Evolutionary conservation across 169 alveolate genomes (phyloP).

Genomic region (Miamiensis avidus): DNA sequence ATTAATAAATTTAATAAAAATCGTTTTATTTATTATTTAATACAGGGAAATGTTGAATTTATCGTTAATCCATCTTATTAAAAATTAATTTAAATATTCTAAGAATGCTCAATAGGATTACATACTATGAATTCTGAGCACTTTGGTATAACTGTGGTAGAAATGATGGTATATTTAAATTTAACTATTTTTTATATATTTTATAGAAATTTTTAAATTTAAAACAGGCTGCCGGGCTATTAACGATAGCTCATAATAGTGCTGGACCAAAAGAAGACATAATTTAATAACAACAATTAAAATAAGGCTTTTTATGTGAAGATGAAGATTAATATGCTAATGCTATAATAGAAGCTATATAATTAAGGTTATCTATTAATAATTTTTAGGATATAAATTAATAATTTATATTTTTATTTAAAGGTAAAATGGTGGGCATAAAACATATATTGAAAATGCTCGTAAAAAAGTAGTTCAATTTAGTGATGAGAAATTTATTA

Average conservation of each 20-base stretch:
- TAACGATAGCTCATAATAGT: slow-evolving; percentile 88
- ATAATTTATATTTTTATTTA: too few species aligned
- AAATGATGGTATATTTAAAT: slow-evolving; percentile 80
- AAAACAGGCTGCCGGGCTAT: slow-evolving; percentile 80
- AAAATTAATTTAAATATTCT: slow-evolving; percentile 11
- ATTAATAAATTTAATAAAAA: too few species aligned
- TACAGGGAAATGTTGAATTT: slow-evolving; percentile 16
- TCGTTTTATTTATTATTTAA: background rate
- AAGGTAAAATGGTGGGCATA: background rate
- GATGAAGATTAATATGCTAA: slow-evolving; percentile 74
- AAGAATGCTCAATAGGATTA: slow-evolving; percentile 75
- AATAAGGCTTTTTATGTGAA: slow-evolving; percentile 82
- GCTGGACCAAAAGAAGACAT: slow-evolving; percentile 93
- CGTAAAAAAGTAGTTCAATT: slow-evolving; percentile 43
- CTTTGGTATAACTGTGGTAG: slow-evolving; percentile 92
- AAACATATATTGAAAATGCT: background rate
- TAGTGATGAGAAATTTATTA: slow-evolving; percentile 52
- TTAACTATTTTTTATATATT: background rate
- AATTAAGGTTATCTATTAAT: background rate
- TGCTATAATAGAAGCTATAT: background rate
- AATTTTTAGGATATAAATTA: background rate
- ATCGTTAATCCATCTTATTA: slow-evolving; percentile 22
- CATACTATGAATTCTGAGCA: slow-evolving; percentile 93
- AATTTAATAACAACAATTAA: slow-evolving; percentile 48
- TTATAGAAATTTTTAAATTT: background rate